Base-by-base conservation (phyloP, 495 filamentous ascomycete genomes). In the Aspergillus ostianus region DNA sequence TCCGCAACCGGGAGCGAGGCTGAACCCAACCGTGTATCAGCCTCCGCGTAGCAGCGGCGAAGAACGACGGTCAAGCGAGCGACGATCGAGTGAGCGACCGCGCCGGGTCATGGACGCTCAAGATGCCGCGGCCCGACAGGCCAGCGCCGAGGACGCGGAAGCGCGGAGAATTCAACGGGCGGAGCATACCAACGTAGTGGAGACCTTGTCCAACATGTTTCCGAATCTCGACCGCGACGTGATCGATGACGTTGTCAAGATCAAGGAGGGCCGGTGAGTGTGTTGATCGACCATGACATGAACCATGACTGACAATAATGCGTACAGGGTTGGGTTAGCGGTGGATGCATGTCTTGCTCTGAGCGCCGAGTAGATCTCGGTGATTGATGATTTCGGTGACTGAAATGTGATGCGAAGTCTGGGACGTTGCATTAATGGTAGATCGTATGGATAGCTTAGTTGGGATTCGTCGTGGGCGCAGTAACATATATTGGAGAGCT, bases 111-210 rank as follows among this genome's bases (percentile, higher is more conserved):
- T 72, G 4, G 71, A 75, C 52, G 90, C 91, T 7, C 91, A 96
- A 74, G 93, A 98, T 70, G 89, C 92, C 30, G 94, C 92, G n/a
- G 93, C 92, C 20, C 82, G 90, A 17, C 94, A 98, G 70, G 95
- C 95, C 3, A 94, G 90, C 57, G 93, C 91, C 0, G 94, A 99
- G 73, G 85, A 85, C 29, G 95, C 92, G 10, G 91, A 98, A 72
- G 93, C 93, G 29, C 85, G 89, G 51, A 81, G 89, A 48, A 89
- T 99, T 61, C 88, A 93, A 58, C 81, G 87, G 51, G 87, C 84
- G 32, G 94, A 99, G 77, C 92, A 98, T 70, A 80, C 84, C 47
- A 90, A 90, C 67, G 87, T 99, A 6, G 94, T 98, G 1, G 93
- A 97, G 67, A 96, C 91, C 17, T 75, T 97, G 47, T 86, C 89